phyloP scores from a whole-genome alignment of 2,329 filamentous ascomycete species.

The Rugonectria rugulosa region DNA sequence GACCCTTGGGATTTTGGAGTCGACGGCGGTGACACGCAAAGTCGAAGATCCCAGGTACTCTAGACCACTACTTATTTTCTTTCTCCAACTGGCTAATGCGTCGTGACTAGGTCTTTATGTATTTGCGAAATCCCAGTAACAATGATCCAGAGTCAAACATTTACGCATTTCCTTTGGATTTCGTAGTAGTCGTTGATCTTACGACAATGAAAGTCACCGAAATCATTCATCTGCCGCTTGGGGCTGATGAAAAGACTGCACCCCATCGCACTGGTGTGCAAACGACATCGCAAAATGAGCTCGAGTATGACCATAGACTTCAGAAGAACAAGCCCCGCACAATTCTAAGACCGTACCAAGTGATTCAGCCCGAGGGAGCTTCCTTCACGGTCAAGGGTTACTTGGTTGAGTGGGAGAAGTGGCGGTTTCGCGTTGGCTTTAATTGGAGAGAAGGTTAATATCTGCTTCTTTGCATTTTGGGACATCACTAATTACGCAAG shows the following conservation, averaged over 20 bases:
- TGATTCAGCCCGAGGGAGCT: slow-evolving; percentile 42
- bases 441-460: slow-evolving; percentile 68
- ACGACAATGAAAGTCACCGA: not conserved
- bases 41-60: slow-evolving; percentile 17
- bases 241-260: slow-evolving; percentile 1
- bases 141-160: slow-evolving; percentile 7
- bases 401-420: slow-evolving; percentile 64
- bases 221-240: slow-evolving; percentile 7
- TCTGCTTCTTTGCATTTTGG: not conserved
- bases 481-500: not conserved
- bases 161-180: slow-evolving; percentile 15
- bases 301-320: slow-evolving; percentile 45
- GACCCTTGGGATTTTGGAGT: slow-evolving; percentile 25
- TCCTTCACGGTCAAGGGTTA: slow-evolving; percentile 53
- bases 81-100: not conserved
- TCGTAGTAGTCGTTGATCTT: slow-evolving; percentile 10
- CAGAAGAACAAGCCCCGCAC: slow-evolving; percentile 30
- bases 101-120: slow-evolving; percentile 8
- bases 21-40: slow-evolving; percentile 17
- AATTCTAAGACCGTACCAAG: slow-evolving; percentile 41
- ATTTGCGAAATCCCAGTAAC: slow-evolving; percentile 13
- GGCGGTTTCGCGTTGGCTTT: slow-evolving; percentile 72
- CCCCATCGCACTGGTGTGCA: not conserved
- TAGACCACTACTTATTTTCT: not conserved
- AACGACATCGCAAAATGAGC: not conserved